These are phyloP conservation scores for Melampsora americana DNA, from an alignment of 1,284 basidiomycete genomes.

Conservation along the genomic window DNA sequence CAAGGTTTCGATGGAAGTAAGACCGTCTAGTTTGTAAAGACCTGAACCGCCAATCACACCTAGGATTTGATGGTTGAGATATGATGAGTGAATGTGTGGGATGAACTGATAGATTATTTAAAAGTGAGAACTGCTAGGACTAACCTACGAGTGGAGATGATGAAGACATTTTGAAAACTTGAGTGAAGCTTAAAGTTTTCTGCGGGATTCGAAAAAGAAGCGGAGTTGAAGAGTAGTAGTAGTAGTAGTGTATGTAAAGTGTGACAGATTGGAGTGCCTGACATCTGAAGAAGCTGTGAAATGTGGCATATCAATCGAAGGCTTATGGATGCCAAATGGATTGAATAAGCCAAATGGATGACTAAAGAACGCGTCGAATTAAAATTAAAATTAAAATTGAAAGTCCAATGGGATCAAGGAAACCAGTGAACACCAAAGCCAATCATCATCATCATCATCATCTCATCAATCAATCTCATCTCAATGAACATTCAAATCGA, in stretches of 20 bases:
- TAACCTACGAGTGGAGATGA: background rate
- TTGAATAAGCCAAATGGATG: background rate
- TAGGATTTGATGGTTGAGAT: background rate
- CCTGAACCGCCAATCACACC: slow-evolving; percentile 53
- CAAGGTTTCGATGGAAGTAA: slow-evolving; percentile 68
- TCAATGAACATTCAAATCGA: background rate
- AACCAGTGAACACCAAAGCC: background rate
- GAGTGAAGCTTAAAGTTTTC: background rate
- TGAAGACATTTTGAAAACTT: background rate
- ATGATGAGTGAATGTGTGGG: no score
- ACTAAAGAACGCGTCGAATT: no score
- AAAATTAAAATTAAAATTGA: no score
- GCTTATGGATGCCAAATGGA: no score
- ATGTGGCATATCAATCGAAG: no score
- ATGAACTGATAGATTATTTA: background rate
- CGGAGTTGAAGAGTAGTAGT: no score
- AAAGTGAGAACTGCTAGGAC: background rate
- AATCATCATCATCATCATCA: background rate
- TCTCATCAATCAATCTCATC: background rate
- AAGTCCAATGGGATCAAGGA: slow-evolving; percentile 1
- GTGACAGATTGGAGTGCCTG: no score
- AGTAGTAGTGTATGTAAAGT: no score
- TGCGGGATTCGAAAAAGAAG: no score
- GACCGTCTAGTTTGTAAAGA: slow-evolving; percentile 82
- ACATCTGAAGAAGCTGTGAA: no score